phyloP scores from a whole-genome alignment of 352 stramenopile species.

The Pythium coloratum region DNA sequence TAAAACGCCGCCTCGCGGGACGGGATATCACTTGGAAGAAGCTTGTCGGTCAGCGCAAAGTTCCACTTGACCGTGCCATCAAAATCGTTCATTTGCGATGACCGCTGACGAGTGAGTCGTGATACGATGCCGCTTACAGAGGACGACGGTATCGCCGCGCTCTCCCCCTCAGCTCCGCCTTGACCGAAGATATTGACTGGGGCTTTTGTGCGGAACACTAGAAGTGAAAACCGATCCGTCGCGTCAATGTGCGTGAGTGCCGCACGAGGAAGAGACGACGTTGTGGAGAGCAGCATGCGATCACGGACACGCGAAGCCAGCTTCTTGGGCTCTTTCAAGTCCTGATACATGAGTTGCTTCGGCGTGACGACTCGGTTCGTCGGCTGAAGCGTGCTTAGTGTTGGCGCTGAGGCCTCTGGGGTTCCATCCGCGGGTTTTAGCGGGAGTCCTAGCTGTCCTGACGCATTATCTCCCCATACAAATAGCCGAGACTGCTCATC shows the following conservation, averaged over 20 bases:
- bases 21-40: conserved; percentile 39
- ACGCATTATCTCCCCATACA: conserved; percentile 47
- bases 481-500: conserved; percentile 56
- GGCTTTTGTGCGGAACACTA: conserved; percentile 50
- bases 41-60: conserved; percentile 34
- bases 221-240: conserved; percentile 46
- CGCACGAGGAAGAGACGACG: conserved; percentile 30
- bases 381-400: not conserved
- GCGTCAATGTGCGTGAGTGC: conserved; percentile 38
- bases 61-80: conserved; percentile 37
- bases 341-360: conserved; percentile 47
- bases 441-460: conserved; percentile 37
- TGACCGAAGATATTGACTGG: not conserved
- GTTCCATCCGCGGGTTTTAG: not conserved
- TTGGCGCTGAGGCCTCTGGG: not conserved
- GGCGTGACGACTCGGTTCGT: conserved; percentile 18
- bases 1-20: conserved; percentile 53
- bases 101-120: conserved; percentile 11
- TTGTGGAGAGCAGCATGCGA: conserved; percentile 27
- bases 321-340: conserved; percentile 32
- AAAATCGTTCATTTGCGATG: conserved; percentile 11
- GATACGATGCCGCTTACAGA: conserved; percentile 7
- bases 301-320: conserved; percentile 32
- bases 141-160: not conserved
- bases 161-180: not conserved